Evolutionary conservation across 1,139 yeast genomes (phyloP), one percentile per base, ranked within the genome.

Genomic region (Sugiyamaella sp.): DNA sequence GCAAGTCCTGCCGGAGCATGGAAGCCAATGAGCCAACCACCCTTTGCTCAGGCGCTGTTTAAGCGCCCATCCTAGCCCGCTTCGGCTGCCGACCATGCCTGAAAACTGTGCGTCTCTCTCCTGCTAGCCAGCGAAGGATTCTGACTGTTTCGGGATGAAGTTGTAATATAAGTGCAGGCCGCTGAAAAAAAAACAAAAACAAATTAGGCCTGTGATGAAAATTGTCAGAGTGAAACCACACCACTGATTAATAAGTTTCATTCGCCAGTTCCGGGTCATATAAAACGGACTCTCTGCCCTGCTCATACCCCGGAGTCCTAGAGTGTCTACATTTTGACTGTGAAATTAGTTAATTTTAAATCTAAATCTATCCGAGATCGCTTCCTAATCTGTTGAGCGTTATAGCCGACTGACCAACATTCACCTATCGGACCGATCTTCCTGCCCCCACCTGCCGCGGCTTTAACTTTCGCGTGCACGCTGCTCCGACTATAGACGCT

Each of bases 401-500:
- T 29, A 29, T 29, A 29, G 14, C 35, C 35, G 35, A 29, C 35
- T 14, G 35, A 14, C 35, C n/a, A n/a, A n/a, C n/a, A n/a, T n/a
- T n/a, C n/a, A n/a, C n/a, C 4, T 29, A 4, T 29, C 35, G 35
- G 35, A 35, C 40, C 40, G 40, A 35, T 16, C 40, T 39, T 14
- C 43, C 42, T 20, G 25, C 42, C 42, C 41, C 43, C 43, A 39
- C 43, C 29, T 39, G 6, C 43, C 43, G 43, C 43, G 27, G 43
- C 43, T 20, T 39, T 22, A 24, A 20, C 43, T n/a, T 39, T 20
- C 16, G 22, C 19, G 40, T 6, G 24, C 41, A 9, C 41, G 41
- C 41, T 38, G 10, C n/a, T 24, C 41, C 35, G 35, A 29, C 35
- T n/a, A n/a, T n/a, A n/a, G n/a, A n/a, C n/a, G n/a, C 19, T 16